Evolutionary conservation across 768 basidiomycete species (phyloP), one percentile per base, ranked within the genome.

Genomic region (Pisolithus tinctorius): DNA sequence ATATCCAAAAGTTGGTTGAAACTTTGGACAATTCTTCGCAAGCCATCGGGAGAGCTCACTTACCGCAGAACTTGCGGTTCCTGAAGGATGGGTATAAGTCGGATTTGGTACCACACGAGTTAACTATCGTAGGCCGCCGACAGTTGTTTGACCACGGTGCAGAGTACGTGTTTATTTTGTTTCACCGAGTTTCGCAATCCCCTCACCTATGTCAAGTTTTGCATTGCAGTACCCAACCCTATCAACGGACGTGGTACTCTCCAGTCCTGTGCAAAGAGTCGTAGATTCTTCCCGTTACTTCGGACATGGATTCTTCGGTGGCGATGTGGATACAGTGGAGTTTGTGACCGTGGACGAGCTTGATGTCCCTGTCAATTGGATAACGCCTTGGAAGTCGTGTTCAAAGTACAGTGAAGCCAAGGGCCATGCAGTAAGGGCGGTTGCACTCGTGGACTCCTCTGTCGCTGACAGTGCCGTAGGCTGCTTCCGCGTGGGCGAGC

Each of bases 281-380:
- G 41, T 73, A n/a, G 73, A 74, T 52, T 71, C 71, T 3, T 65
- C 73, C 16, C 63, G 65, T 52, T 76, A 72, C 62, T 75, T 75
- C 56, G 64, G 63, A 37, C 53, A 64, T 30, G 71, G 72, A 0
- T 69, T 71, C 58, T 70, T 70, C 52, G 74, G 73, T 11, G 64
- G 65, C 13, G 27, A 50, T 7, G 52, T 58, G 14, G 60, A 66
- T 50, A 60, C 59, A 7, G 54, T 68, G 13, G 52, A 57, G 17
- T 66, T 73, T 48, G 51, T 57, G 3, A 62, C 63, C 16, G 62
- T 72, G 43, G 40, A 54, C 4, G 72, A 75, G 54, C 61, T 72
- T 47, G 54, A 55, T 41, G 59, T 59, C 47, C 69, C 69, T n/a
- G 60, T 68, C 17, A 69, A 70, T 38, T 74, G 71, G 69, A 71